phyloP scores from a whole-genome alignment of 495 filamentous ascomycete species.

The Friedmanniomyces endolithicus region DNA sequence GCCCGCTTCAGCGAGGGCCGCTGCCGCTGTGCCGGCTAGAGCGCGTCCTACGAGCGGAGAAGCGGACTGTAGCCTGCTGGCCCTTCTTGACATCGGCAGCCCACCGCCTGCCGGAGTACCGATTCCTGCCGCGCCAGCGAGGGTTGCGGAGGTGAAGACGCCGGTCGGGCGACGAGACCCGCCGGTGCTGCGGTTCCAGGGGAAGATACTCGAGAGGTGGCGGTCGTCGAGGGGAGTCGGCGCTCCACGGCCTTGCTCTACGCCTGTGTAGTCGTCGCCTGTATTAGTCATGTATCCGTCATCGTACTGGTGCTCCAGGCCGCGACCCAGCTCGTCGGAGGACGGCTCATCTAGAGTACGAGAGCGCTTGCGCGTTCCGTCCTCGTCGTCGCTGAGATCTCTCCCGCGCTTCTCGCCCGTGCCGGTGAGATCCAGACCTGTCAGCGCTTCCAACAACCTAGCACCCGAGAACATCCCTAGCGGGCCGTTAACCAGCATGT shows the following conservation, averaged over 20 bases:
- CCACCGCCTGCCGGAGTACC: constrained; percentile 30
- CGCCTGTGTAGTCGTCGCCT: constrained; percentile 31
- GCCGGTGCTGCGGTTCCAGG: constrained; percentile 53
- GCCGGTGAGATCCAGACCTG: constrained; percentile 20
- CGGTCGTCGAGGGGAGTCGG: constrained; percentile 45
- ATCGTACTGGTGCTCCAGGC: constrained; percentile 18
- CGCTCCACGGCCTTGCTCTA: constrained; percentile 52
- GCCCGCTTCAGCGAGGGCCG: constrained; percentile 24
- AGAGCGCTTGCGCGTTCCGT: constrained; percentile 36
- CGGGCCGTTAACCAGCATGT: constrained; percentile 7
- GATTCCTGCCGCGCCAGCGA: constrained; percentile 45
- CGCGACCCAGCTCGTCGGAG: constrained; percentile 34
- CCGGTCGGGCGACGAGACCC: constrained; percentile 42
- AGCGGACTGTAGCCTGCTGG: constrained; percentile 43
- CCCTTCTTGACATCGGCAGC: constrained; percentile 33
- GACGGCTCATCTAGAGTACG: constrained; percentile 23
- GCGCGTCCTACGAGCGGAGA: constrained; percentile 51
- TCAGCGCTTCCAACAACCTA: constrained; percentile 37
- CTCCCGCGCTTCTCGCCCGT: constrained; percentile 34
- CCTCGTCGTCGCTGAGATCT: constrained; percentile 27
- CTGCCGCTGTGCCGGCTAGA: constrained; percentile 25
- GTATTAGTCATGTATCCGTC: constrained; percentile 29
- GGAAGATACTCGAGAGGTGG: constrained; percentile 46
- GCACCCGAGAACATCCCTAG: constrained; percentile 41
- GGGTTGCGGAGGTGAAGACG: constrained; percentile 34